phyloP scores from a whole-genome alignment of 2,329 filamentous ascomycete species.

The Iodosphaeria phyllophila region DNA sequence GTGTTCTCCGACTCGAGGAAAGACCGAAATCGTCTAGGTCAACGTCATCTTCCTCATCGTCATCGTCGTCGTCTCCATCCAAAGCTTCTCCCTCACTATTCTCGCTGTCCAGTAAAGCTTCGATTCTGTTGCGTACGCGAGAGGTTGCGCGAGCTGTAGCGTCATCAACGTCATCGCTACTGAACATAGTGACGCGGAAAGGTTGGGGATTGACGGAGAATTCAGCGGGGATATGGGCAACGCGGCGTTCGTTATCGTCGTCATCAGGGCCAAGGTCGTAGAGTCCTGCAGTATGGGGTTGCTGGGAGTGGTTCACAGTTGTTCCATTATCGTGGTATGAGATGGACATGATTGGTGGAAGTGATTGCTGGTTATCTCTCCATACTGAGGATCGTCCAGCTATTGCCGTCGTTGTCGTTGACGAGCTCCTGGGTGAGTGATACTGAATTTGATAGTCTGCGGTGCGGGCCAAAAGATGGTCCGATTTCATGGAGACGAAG shows the following conservation, averaged over 20 bases:
- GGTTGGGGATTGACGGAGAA: slow-evolving; percentile 28
- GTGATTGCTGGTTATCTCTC: too few species aligned
- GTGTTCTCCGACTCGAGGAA: slow-evolving; percentile 7
- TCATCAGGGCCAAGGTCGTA: slow-evolving; percentile 23
- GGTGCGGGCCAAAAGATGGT: slow-evolving; percentile 56
- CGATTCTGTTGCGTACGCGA: slow-evolving; percentile 31
- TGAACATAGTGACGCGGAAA: slow-evolving; percentile 38
- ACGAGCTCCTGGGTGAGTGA: slow-evolving; percentile 12
- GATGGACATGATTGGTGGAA: slow-evolving; percentile 31
- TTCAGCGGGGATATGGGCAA: slow-evolving; percentile 37
- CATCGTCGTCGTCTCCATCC: too few species aligned
- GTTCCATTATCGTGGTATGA: slow-evolving; percentile 32
- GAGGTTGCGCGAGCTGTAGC: slow-evolving; percentile 12
- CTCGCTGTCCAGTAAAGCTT: slow-evolving; percentile 32
- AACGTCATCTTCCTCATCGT: slow-evolving; percentile 19
- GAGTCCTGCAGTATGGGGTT: too few species aligned
- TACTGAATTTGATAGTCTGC: slow-evolving; percentile 61
- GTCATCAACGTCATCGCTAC: slow-evolving; percentile 34
- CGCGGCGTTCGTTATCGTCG: slow-evolving; percentile 23
- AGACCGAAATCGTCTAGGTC: slow-evolving; percentile 15
- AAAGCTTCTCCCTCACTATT: too few species aligned
- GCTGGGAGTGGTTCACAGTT: slow-evolving; percentile 23
- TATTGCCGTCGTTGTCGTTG: too few species aligned
- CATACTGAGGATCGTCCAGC: too few species aligned
- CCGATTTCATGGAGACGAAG: slow-evolving; percentile 71